These are phyloP conservation scores for Neoboletus magnificus DNA, from an alignment of 768 basidiomycete species.

Conservation along the genomic window DNA sequence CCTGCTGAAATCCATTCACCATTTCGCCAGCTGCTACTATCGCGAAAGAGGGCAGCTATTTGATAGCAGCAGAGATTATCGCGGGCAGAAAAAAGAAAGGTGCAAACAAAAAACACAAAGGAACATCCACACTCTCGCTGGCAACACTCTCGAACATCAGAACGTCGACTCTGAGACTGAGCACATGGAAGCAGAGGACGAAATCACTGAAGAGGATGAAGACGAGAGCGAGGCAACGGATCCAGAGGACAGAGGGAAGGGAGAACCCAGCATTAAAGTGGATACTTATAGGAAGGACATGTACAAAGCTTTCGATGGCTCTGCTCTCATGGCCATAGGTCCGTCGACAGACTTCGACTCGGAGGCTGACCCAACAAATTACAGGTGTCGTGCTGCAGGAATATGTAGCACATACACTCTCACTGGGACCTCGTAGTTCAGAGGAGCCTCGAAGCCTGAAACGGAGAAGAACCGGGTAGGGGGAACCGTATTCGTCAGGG, in stretches of 20 bases:
- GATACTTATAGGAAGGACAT: constrained; percentile 45
- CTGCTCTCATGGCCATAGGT: constrained; percentile 73
- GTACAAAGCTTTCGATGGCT: constrained; percentile 74
- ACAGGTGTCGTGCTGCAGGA: constrained; percentile 70
- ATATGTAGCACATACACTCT: constrained; percentile 42
- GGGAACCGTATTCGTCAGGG: neutral
- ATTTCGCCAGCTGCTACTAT: constrained; percentile 56
- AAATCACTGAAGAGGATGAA: constrained; percentile 14
- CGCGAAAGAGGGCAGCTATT: constrained; percentile 56
- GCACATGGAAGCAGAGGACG: constrained; percentile 13
- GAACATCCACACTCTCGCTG: constrained; percentile 24
- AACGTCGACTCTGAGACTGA: constrained; percentile 9
- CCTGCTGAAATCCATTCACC: constrained; percentile 49
- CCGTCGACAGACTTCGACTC: constrained; percentile 12
- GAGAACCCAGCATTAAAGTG: neutral
- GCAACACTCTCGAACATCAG: neutral
- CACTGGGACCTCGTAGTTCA: neutral
- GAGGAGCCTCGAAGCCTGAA: constrained; percentile 3
- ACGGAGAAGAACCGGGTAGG: constrained; percentile 6
- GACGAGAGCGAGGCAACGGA: constrained; percentile 9
- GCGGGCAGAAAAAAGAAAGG: constrained; percentile 40
- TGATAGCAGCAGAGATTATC: constrained; percentile 47
- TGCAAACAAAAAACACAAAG: constrained; percentile 5
- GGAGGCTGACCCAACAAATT: neutral
- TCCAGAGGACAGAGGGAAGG: constrained; percentile 6